Evolutionary conservation across 2,329 filamentous ascomycete species (phyloP).

Genomic region (Graphilbum fragrans): DNA sequence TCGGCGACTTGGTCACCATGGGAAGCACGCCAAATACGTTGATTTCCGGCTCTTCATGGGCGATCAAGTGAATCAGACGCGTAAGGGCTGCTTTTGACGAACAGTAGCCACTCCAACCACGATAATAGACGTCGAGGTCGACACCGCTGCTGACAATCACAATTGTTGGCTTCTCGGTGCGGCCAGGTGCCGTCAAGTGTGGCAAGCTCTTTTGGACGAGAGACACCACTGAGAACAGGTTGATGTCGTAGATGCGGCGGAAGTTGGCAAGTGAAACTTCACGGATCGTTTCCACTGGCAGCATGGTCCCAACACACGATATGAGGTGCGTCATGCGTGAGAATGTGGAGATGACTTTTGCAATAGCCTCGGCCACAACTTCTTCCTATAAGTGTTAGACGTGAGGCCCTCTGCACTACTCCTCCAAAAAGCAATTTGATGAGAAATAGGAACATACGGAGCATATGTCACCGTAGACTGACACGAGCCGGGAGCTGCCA

Average conservation of each 20-base stretch:
- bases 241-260: not conserved
- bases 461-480: not conserved
- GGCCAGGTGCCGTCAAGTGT: not conserved
- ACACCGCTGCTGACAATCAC: not conserved
- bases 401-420: not conserved
- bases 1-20: not conserved
- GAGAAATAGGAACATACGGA: not conserved
- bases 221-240: not conserved
- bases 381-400: not conserved
- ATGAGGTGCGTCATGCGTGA: not conserved
- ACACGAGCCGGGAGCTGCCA: not conserved
- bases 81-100: not conserved
- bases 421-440: not conserved
- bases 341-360: not conserved
- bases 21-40: not conserved
- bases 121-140: not conserved
- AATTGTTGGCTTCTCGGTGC: not conserved
- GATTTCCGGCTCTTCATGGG: not conserved
- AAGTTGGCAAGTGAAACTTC: not conserved
- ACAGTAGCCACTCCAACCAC: not conserved
- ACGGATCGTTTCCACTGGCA: not conserved
- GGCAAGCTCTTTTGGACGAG: not conserved
- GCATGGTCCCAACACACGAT: not conserved
- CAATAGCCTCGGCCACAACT: conserved; percentile 19
- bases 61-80: not conserved